A percentile compares a stretch with the other conserved stretches of the same genome.
These are phyloP conservation scores for Leucoagaricus sp. DNA, from an alignment of 1,284 basidiomycete genomes.

Conservation along the genomic window DNA sequence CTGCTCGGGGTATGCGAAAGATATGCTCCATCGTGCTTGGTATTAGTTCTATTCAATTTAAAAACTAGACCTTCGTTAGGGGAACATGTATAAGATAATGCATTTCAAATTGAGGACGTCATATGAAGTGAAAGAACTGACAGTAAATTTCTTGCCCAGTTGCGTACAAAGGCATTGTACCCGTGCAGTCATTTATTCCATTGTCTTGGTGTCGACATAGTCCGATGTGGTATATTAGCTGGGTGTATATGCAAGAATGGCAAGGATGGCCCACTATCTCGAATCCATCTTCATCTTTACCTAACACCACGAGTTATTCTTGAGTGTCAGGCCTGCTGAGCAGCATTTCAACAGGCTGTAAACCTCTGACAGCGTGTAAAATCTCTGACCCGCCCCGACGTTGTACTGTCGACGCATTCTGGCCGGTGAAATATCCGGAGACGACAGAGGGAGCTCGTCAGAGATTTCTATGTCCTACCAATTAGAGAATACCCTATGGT, in stretches of 20 bases:
- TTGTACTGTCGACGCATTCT: neutral
- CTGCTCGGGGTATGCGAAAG: too few relatives aligned
- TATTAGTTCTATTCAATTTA: too few relatives aligned
- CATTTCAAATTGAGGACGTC: too few relatives aligned
- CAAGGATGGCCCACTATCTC: neutral
- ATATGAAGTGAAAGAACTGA: too few relatives aligned
- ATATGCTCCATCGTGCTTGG: too few relatives aligned
- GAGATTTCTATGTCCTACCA: neutral
- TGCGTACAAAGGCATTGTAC: too few relatives aligned
- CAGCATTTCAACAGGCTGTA: neutral
- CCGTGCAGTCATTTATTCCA: too few relatives aligned
- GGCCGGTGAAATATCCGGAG: neutral
- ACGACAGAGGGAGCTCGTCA: neutral
- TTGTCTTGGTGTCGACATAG: slow-evolving; percentile 2
- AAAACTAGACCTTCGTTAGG: too few relatives aligned
- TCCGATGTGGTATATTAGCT: neutral
- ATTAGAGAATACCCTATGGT: neutral
- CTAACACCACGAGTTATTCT: neutral
- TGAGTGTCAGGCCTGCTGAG: neutral
- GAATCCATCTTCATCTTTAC: slow-evolving; percentile 2
- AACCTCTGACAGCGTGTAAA: slow-evolving; percentile 2
- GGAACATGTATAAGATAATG: too few relatives aligned
- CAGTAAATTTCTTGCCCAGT: too few relatives aligned
- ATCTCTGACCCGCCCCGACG: neutral
- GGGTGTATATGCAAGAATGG: neutral